Evolutionary conservation across 148 eudicot species (phyloP), one percentile per base, ranked within the genome.

Genomic region (Chenopodium berlandieri): DNA sequence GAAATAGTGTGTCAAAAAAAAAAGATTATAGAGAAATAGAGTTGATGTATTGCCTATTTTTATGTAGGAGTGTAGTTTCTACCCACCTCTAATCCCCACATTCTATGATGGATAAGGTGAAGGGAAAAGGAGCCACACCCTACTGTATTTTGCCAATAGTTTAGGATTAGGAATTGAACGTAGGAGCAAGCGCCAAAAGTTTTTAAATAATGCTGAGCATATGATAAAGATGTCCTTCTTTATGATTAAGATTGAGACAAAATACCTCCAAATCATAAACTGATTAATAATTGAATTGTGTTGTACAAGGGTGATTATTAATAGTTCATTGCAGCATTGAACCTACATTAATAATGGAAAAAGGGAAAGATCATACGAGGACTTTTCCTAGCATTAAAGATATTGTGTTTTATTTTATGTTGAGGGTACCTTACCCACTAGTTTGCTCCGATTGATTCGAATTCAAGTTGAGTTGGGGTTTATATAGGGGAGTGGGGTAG

Each of bases 241-340:
- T 30, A 10, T 63, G 22, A 10, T 22, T 31, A 32, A 73, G 78
- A 83, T 48, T 65, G 77, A 27, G 71, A 83, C 79, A 74, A 9
- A 74, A 31, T 48, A 79, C 65, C 82, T 67, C 63, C 69, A 79
- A 75, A 23, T 63, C 80, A 80, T 48, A 77, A 84, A 44, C 40
- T 68, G 56, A 56, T 20, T 34, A 40, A 40, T 4, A 10, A 75
- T 44, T 76, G 32, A 63, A 70, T 31, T 68, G 13, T 20, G 40
- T 37, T 22, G 23, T 50, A 52, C 46, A 80, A 73, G 27, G 37
- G 56, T 40, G 44, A 40, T 71, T 76, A 62, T 25, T 48, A 50
- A 80, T 64, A 75, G 69, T 60, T 64, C 70, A 74, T 68, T 7
- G 65, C 64, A 40, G 70, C 40, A 81, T 23, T 78, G 40, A 63